Evolutionary conservation across 164 flowering plant species (phyloP), one percentile per base, ranked within the genome.

Genomic region (Liquidambar formosana): DNA sequence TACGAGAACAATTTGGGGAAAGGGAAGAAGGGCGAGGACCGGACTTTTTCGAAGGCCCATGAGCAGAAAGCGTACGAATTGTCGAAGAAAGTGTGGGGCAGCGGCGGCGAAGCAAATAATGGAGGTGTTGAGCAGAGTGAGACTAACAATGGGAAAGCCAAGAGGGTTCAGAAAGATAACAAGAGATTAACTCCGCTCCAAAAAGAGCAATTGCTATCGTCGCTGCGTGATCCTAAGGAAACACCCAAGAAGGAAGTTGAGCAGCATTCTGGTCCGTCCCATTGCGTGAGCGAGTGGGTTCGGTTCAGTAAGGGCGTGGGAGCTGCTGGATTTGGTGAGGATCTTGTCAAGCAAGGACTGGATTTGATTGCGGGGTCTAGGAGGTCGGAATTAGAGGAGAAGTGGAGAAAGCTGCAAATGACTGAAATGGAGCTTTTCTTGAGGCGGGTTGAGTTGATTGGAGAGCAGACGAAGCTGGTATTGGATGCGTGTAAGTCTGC

Each of bases 81-180:
- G 63, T 77, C 81, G 0, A 77, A 75, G 28, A 77, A 68, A 68
- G 47, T 82, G 0, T 82, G 85, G 85, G 83, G 75, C 1, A 75
- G 57, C n/a, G 83, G 75, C 1, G 38, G 21, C 8, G 77, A 45
- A 57, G 65, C n/a, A 5, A 8, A 22, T 19, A 59, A 33, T 59
- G 52, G 16, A 1, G 73, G 41, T 14, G 52, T 10, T 45, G 56
- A 65, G 6, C 26, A 38, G 14, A 21, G 52, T 8, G 19, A 56
- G 67, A 0, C 62, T 1, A 61, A n/a, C n/a, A n/a, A 45, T 53
- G 71, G 63, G n/a, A 66, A 61, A 9, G 2, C 67, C 2, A 66
- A n/a, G 59, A 64, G n/a, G 15, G 45, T 9, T 21, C 38, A 44
- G 48, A 64, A 38, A 19, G 25, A 12, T 46, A 33, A 10, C 11